Evolutionary conservation across 192 early-diverging fungal genomes (phyloP), one percentile per base, ranked within the genome.

Genomic region (Coemansia sp.): DNA sequence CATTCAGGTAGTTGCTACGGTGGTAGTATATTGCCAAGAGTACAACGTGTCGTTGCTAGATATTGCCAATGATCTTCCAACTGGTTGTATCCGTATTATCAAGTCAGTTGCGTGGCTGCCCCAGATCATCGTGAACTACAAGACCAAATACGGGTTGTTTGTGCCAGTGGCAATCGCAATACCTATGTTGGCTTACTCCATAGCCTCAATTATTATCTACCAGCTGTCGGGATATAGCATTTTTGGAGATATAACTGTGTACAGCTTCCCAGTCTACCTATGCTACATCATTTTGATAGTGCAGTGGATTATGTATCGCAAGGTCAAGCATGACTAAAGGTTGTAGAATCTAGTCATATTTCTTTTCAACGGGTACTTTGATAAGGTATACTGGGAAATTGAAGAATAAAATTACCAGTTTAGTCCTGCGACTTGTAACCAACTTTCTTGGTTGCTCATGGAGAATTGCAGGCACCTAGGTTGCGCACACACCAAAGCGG

Each of bases 401-500:
- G 36, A 34, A 36, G 5, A 27, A 36, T 34, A 15, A 31, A 29
- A 34, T 33, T 27, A 55, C 27, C 27, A 29, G 29, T 55, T 3
- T 27, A 27, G 0, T 18, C 3, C 44, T 18, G 44, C 18, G 16
- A 46, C 2, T 3, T 46, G 20, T 9, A 9, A 4, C 4, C 29
- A 15, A 27, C 54, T n/a, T 18, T 31, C 44, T 55, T 31, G 29
- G 24, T 10, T 13, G 24, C 11, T 31, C 60, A 65, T 11, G 79
- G 79, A 13, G 77, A 42, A 42, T 82, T 72, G 78, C 85, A 86
- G 1, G 52, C 60, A 24, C 85, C 85, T 6, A 87, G 89, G 77
- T 90, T 76, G 71, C 86, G 86, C 11, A 86, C 89, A 67, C 89
- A 91, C 90, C 90, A 91, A 31, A 91, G 77, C 0, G 90, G 92